phyloP scores from a whole-genome alignment of 2,329 filamentous ascomycete species.

The Helicocarpus griseus region DNA sequence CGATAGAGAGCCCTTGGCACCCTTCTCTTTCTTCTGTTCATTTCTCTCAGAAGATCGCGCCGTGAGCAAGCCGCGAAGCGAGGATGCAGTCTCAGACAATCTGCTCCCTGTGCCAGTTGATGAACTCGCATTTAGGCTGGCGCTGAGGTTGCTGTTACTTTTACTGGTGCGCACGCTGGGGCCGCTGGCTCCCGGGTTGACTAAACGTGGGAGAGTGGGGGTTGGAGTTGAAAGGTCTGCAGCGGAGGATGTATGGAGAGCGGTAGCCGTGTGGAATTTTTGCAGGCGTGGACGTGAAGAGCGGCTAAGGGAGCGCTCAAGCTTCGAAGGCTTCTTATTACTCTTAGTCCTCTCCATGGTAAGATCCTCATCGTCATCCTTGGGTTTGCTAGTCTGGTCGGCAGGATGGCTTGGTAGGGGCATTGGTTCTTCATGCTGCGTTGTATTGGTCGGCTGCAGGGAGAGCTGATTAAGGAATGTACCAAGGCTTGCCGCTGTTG shows the following conservation, averaged over 20 bases:
- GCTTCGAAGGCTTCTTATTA: neutral
- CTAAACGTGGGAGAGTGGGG: neutral
- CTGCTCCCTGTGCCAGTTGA: neutral
- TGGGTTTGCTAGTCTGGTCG: neutral
- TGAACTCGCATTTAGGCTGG: constrained; percentile 27
- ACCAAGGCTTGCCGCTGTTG: constrained; percentile 28
- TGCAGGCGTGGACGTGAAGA: neutral
- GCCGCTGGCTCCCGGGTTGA: neutral
- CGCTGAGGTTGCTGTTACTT: constrained; percentile 24
- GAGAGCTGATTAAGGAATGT: constrained; percentile 31
- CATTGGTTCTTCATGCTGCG: neutral
- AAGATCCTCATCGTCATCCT: neutral
- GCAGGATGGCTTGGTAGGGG: neutral
- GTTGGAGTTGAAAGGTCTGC: neutral
- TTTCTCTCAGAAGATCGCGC: constrained; percentile 16
- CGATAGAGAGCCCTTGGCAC: neutral
- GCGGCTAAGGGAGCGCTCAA: neutral
- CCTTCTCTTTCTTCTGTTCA: neutral
- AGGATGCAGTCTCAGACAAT: constrained; percentile 25
- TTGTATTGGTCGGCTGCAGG: constrained; percentile 21
- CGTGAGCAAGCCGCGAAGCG: constrained; percentile 26
- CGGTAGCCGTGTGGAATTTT: neutral
- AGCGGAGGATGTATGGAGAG: neutral
- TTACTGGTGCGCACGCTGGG: constrained; percentile 3
- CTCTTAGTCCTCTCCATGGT: neutral